A percentile compares a stretch with the other conserved stretches of the same genome.
Evolutionary conservation across 2,329 filamentous ascomycete species (phyloP).

Genomic region (Trichoderma lentiforme): DNA sequence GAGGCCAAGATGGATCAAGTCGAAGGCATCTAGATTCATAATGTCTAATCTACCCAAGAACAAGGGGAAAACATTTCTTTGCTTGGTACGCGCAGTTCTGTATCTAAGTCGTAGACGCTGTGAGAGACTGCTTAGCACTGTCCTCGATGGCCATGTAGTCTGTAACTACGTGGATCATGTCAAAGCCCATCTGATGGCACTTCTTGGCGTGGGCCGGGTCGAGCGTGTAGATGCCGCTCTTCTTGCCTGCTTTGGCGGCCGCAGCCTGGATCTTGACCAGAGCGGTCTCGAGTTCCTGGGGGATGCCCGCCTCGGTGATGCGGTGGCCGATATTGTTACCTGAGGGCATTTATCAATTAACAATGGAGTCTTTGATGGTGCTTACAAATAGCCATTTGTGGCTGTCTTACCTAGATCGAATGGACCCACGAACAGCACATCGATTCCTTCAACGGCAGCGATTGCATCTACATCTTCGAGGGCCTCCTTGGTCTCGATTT

Average conservation of each 20-base stretch:
- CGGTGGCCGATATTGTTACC: slow-evolving; percentile 60
- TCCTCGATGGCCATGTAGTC: slow-evolving; percentile 52
- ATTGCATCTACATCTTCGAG: slow-evolving; percentile 60
- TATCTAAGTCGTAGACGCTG: slow-evolving; percentile 40
- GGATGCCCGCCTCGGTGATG: slow-evolving; percentile 57
- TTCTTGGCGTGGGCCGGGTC: slow-evolving; percentile 53
- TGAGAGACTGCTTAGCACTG: slow-evolving; percentile 44
- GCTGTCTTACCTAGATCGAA: slow-evolving; percentile 55
- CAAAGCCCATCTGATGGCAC: slow-evolving; percentile 56
- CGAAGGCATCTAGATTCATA: slow-evolving; percentile 30
- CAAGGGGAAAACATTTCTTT: not conserved
- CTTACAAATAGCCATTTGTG: not conserved
- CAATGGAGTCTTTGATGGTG: not conserved
- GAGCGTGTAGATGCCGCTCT: slow-evolving; percentile 59
- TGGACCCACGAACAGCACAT: slow-evolving; percentile 63
- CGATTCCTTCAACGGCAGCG: slow-evolving; percentile 56
- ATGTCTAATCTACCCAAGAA: not conserved
- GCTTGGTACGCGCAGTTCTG: not conserved
- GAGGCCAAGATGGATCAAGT: slow-evolving; percentile 64
- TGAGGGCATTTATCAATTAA: slow-evolving; percentile 20
- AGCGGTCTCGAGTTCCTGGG: slow-evolving; percentile 56
- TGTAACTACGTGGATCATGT: slow-evolving; percentile 59
- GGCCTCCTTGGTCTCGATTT: slow-evolving; percentile 65
- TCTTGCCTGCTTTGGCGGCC: slow-evolving; percentile 60
- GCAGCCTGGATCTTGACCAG: slow-evolving; percentile 57